Conservation (phyloP, 306 rosid species). For the Gastrolobium villosum region DNA sequence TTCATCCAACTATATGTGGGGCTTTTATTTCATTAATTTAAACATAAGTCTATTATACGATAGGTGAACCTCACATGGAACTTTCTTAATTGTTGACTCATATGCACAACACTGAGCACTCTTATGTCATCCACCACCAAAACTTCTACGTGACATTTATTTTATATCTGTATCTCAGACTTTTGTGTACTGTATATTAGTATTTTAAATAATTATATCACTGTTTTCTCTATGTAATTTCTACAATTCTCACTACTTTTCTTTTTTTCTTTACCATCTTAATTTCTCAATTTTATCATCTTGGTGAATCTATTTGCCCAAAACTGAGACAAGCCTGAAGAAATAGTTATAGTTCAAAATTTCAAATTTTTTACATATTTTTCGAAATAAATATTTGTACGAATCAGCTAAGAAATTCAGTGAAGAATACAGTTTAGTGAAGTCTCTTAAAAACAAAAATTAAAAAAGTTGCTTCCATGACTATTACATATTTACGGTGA, state of each 20-base stretch:
- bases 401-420: conserved; percentile 48
- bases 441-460: conserved; percentile 18
- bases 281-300: too few species aligned
- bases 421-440: conserved; percentile 45
- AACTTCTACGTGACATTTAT: background rate
- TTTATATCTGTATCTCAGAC: background rate
- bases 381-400: background rate
- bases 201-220: too few species aligned
- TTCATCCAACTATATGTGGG: conserved; percentile 46
- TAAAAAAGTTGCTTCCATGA: conserved; percentile 28
- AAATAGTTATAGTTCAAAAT: too few species aligned
- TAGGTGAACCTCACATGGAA: conserved; percentile 57
- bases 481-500: too few species aligned
- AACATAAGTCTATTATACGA: conserved; percentile 29
- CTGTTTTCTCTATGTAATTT: too few species aligned
- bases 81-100: conserved; percentile 47
- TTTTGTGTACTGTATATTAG: too few species aligned
- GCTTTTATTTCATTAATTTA: conserved; percentile 13
- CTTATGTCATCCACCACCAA: conserved; percentile 34
- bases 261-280: too few species aligned
- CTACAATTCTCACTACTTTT: too few species aligned
- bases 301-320: too few species aligned
- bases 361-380: too few species aligned
- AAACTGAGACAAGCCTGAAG: too few species aligned
- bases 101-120: background rate